Evolutionary conservation across 2,329 filamentous ascomycete genomes (phyloP), one percentile per base, ranked within the genome.

Genomic region (Cordyceps farinosa): DNA sequence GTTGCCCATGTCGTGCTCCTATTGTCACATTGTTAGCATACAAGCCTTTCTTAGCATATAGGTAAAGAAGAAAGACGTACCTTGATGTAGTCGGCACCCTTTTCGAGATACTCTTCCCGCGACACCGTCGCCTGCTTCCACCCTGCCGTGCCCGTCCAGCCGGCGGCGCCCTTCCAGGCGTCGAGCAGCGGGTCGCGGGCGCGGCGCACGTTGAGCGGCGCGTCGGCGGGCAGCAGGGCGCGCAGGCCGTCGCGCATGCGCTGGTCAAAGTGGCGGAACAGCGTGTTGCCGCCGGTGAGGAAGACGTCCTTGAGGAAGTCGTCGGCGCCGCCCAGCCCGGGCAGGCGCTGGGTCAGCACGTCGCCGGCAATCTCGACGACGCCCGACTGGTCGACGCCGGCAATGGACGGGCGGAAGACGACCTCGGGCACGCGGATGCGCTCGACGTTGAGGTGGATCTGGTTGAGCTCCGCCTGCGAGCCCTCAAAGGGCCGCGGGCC

Each of bases 391-490:
- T 98, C 93, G 53, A 97, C 79, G 7, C 93, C 93, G 0, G 93
- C 93, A 71, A 98, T 96, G 17, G 89, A 88, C 0, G 93, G 94
- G 72, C 96, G 91, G 79, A 97, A 97, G 22, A 97, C 84, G 9
- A 97, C 89, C 78, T 98, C 94, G 3, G 93, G 93, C 2, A 96
- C 92, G 57, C 93, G 90, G 75, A 98, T 96, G 62, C 94, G 89
- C 80, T 98, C 93, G 61, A 99, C 92, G 74, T 99, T 99, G 67
- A 99, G 86, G 75, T 99, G 95, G 58, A 99, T 80, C 76, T 98
- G 94, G 75, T 92, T 88, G 22, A 87, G 86, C 77, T 99, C 80
- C 22, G 88, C 86, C 69, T 95, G 90, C 63, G 87, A 90, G 62
- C 92, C 87, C 68, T 98, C 90, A 68, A 92, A 96, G 0, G 94